phyloP scores from a whole-genome alignment of 345 rosid species.

The Microcos paniculata region DNA sequence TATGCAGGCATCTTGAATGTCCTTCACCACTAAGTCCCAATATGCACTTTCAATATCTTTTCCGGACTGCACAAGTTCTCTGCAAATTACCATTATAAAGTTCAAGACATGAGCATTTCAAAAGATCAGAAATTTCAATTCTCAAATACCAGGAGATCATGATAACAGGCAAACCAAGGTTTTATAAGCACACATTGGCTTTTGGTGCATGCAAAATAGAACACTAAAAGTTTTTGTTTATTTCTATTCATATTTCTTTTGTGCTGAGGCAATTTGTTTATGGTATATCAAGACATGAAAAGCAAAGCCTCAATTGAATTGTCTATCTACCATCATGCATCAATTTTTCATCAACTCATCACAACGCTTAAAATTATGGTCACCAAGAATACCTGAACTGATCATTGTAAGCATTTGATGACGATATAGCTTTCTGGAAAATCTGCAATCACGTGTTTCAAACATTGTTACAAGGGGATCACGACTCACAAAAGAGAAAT shows the following conservation, averaged over 20 bases:
- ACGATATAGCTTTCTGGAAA: slow-evolving; percentile 96
- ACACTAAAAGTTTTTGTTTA: no score
- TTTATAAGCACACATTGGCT: background rate
- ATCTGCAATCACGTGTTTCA: slow-evolving; percentile 54
- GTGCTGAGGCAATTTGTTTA: background rate
- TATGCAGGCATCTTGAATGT: slow-evolving; percentile 96
- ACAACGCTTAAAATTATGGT: background rate
- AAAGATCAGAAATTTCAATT: background rate
- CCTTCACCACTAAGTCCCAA: slow-evolving; percentile 98
- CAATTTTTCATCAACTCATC: background rate
- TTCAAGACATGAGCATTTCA: background rate
- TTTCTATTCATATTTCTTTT: background rate
- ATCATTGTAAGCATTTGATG: slow-evolving; percentile 93
- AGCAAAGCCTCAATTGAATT: background rate
- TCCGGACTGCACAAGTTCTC: slow-evolving; percentile 89
- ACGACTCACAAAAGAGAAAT: background rate
- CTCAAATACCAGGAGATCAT: background rate
- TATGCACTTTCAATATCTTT: slow-evolving; percentile 85
- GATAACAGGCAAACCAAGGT: background rate
- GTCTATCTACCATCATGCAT: background rate
- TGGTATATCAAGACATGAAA: background rate
- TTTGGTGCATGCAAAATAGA: no score
- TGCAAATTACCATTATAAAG: slow-evolving; percentile 26
- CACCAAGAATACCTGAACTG: slow-evolving; percentile 68
- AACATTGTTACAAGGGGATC: slow-evolving; percentile 1